Conservation (phyloP, 2,329 filamentous ascomycete genomes). For the Thielaviopsis ethacetica region DNA sequence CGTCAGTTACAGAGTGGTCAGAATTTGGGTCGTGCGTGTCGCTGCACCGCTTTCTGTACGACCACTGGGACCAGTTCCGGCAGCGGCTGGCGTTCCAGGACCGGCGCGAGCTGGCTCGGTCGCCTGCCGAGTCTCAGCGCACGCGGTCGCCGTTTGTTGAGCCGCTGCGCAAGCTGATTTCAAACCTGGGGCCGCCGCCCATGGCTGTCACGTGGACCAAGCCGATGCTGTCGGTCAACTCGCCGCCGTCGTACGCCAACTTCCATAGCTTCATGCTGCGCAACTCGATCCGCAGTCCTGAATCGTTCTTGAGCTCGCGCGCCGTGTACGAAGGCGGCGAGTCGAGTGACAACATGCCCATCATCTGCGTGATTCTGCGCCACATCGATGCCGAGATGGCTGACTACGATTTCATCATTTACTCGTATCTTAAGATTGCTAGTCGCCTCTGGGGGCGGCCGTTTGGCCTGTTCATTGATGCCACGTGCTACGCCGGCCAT, state of each 20-base stretch:
- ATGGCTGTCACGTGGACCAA: constrained; percentile 54
- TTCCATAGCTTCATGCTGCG: constrained; percentile 60
- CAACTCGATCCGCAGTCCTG: constrained; percentile 48
- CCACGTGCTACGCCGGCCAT: constrained; percentile 53
- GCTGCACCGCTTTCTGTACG: constrained; percentile 52
- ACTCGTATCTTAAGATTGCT: constrained; percentile 55
- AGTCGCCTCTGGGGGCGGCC: constrained; percentile 54
- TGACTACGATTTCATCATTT: constrained; percentile 49
- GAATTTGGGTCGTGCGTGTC: constrained; percentile 58
- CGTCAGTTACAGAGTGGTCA: constrained; percentile 33
- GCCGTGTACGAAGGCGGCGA: constrained; percentile 57
- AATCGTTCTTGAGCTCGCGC: constrained; percentile 46
- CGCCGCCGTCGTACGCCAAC: constrained; percentile 45
- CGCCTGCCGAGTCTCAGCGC: constrained; percentile 34
- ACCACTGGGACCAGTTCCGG: constrained; percentile 54
- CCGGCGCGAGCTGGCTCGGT: constrained; percentile 37
- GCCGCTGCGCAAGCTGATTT: constrained; percentile 43
- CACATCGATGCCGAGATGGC: constrained; percentile 50
- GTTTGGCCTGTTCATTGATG: constrained; percentile 51
- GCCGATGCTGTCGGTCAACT: constrained; percentile 47
- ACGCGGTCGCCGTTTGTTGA: constrained; percentile 41
- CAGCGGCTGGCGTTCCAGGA: constrained; percentile 47
- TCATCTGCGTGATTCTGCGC: constrained; percentile 52
- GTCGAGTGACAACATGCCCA: constrained; percentile 44
- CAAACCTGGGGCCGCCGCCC: constrained; percentile 49